These are phyloP conservation scores for Wickerhamiella alocasiicola DNA, from an alignment of 805 yeast genomes.

Conservation along the genomic window DNA sequence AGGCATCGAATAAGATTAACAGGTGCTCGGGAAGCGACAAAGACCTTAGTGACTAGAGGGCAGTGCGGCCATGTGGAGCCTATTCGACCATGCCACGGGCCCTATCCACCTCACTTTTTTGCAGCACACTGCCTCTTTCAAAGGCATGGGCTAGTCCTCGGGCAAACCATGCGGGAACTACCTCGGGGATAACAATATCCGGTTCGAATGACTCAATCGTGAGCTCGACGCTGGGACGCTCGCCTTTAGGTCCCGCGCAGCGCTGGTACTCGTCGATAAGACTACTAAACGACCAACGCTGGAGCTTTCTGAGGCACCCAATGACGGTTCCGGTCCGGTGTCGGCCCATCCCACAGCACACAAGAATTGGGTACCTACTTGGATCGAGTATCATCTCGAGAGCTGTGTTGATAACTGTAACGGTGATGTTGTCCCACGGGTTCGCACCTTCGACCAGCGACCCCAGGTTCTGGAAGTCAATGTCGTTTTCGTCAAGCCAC, in stretches of 20 bases:
- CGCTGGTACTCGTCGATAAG: conserved; percentile 90
- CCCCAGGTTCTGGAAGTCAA: conserved; percentile 72
- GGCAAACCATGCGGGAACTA: conserved; percentile 11
- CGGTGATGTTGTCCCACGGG: conserved; percentile 95
- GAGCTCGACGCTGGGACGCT: conserved; percentile 81
- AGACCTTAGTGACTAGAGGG: too few species aligned
- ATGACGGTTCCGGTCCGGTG: conserved; percentile 95
- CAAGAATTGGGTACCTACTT: conserved; percentile 70
- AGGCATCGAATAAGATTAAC: too few species aligned
- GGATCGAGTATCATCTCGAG: conserved; percentile 60
- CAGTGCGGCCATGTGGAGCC: too few species aligned
- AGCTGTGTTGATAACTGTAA: conserved; percentile 66
- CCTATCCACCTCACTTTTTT: too few species aligned
- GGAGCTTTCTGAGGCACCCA: conserved; percentile 82
- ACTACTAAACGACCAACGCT: conserved; percentile 96
- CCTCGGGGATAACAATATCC: conserved; percentile 24
- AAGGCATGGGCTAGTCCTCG: too few species aligned
- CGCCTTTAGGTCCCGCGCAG: conserved; percentile 87
- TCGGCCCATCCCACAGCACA: conserved; percentile 97
- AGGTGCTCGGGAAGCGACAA: too few species aligned
- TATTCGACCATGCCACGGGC: too few species aligned
- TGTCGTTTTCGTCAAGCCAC: conserved; percentile 61
- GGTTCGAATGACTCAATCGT: conserved; percentile 62
- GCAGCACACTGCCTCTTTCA: too few species aligned
- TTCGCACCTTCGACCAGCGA: conserved; percentile 70